Conservation (phyloP, 2,329 filamentous ascomycete genomes). For the Paecilomyces fulvus region DNA sequence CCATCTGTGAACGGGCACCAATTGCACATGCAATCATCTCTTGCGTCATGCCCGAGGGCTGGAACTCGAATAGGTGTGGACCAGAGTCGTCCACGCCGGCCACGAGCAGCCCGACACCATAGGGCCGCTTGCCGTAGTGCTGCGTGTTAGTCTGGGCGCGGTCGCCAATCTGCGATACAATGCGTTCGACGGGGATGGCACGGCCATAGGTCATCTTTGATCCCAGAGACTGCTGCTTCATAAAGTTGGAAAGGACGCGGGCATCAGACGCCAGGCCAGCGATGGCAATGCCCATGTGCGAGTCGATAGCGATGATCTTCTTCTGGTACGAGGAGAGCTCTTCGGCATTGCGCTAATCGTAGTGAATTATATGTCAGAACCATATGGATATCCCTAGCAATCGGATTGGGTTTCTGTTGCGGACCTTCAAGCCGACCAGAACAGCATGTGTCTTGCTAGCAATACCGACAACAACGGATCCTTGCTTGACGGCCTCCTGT, state of each 20-base stretch:
- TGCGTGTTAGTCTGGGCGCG: constrained; percentile 98
- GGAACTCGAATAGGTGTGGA: constrained; percentile 96
- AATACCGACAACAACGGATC: constrained; percentile 92
- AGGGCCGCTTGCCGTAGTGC: constrained; percentile 91
- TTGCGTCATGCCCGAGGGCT: constrained; percentile 89
- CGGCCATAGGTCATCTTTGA: constrained; percentile 94
- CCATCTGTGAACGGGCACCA: constrained; percentile 94
- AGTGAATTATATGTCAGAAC: constrained; percentile 7
- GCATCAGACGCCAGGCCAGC: constrained; percentile 95
- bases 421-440: constrained; percentile 90
- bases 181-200: constrained; percentile 78
- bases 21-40: constrained; percentile 97
- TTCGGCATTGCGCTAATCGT: constrained; percentile 80
- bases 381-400: not conserved
- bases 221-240: constrained; percentile 97
- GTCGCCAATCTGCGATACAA: constrained; percentile 87
- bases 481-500: constrained; percentile 96
- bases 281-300: constrained; percentile 90
- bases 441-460: constrained; percentile 98
- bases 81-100: constrained; percentile 90
- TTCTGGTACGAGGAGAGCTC: constrained; percentile 99
- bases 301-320: constrained; percentile 95
- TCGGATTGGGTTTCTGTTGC: constrained; percentile 5
- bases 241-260: constrained; percentile 99
- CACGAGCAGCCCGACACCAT: constrained; percentile 87